Base-by-base conservation (phyloP, 2,329 filamentous ascomycete species). In the Corynespora cassiicola region DNA sequence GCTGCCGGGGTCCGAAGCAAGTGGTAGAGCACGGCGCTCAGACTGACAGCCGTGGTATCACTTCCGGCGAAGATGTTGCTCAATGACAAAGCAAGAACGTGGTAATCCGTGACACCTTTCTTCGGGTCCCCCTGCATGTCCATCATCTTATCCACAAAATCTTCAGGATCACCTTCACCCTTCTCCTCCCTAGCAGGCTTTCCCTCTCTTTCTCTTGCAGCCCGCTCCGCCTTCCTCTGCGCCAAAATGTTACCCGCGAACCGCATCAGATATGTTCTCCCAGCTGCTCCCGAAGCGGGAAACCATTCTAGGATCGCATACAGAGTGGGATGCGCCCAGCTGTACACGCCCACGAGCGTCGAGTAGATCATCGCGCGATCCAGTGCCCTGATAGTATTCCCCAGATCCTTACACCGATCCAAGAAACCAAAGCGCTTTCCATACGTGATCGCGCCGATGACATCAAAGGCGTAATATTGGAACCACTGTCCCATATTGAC, bases 381-480 rank as follows among this genome's bases (percentile, higher is more conserved):
- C 15, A 49, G 29, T 20, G 45, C 45, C 10, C 30, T 15, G 5
- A 46, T 34, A 7, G 34, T 27, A 8, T 30, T 21, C 3, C 63
- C 63, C 22, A 68, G 57, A 34, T 71, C 68, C 11, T 47, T 37
- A 6, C 57, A 68, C 1, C 42, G 47, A 18, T 70, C 67, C 45
- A 72, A 54, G 39, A 71, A 71, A 14, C 65, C 65, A 36, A 71
- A 70, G 16, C 56, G 50, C 34, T 64, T 58, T 14, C 58, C 61
- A 39, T 70, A 70, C 4, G 68, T 70, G 10, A 72, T 51, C 35
- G 65, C 61, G 12, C 69, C 69, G 18, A 72, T 73, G 20, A 74
- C 65, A 31, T 74, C 69, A 36, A 71, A 72, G 8, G 69, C 68
- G 41, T 69, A 72, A 12, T 70, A 62, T 30, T 71, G 68, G 14